Conservation (phyloP, 495 filamentous ascomycete species). For the Pyronema omphalodes region DNA sequence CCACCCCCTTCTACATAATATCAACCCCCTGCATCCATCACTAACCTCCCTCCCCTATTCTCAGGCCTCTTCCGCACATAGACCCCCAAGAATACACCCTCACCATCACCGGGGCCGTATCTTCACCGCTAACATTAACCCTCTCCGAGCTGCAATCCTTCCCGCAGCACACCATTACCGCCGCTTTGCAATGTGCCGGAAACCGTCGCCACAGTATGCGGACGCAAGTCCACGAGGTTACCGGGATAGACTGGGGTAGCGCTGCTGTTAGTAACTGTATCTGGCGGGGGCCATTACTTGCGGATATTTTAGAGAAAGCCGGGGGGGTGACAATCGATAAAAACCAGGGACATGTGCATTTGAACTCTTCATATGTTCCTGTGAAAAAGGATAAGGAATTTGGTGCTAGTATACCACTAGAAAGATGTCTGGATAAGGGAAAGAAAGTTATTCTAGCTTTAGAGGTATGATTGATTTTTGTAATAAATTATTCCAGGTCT, state of each 20-base stretch:
- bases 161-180: constrained; percentile 35
- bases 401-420: constrained; percentile 34
- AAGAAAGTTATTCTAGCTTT: constrained; percentile 37
- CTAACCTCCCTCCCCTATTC: background rate
- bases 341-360: constrained; percentile 31
- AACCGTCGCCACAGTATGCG: constrained; percentile 49
- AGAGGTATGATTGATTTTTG: constrained; percentile 24
- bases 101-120: constrained; percentile 17
- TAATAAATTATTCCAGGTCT: no score
- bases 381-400: constrained; percentile 39
- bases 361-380: constrained; percentile 32
- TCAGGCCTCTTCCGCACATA: constrained; percentile 21
- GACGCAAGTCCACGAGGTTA: constrained; percentile 39
- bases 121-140: constrained; percentile 11
- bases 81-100: constrained; percentile 14
- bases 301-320: constrained; percentile 33
- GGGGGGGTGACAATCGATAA: no score
- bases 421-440: constrained; percentile 29
- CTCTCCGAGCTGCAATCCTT: constrained; percentile 30
- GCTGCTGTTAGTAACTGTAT: constrained; percentile 44
- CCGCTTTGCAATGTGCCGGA: constrained; percentile 42
- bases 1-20: background rate
- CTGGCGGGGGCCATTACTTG: constrained; percentile 39
- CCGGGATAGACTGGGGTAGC: constrained; percentile 45
- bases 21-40: background rate